Evolutionary conservation across 371 early-diverging fungal genomes (phyloP).

Genomic region (Lichtheimia ornata): DNA sequence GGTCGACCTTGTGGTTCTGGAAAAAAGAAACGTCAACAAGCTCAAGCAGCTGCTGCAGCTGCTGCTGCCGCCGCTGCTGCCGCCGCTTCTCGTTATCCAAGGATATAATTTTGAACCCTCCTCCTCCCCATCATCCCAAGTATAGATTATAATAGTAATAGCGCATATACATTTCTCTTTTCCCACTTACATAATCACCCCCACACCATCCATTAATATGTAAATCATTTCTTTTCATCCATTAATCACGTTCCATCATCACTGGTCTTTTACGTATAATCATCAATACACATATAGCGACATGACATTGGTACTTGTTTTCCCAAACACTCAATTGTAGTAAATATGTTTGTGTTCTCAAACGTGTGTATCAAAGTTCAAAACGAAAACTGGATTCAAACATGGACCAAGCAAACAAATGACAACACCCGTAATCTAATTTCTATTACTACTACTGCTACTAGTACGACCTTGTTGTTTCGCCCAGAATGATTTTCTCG

Average conservation of each 20-base stretch:
- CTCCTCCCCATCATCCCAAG: too few species aligned
- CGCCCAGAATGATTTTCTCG: background rate
- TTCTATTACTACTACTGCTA: background rate
- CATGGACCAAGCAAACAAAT: background rate
- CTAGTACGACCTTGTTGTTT: too few species aligned
- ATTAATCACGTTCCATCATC: too few species aligned
- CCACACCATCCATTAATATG: background rate
- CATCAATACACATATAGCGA: background rate
- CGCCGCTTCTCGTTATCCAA: background rate
- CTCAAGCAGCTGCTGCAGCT: background rate
- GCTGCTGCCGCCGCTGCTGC: slow-evolving; percentile 1
- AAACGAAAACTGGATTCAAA: background rate
- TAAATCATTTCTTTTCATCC: background rate
- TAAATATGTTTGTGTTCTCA: too few species aligned
- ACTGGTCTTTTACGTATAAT: too few species aligned
- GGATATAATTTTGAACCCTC: background rate
- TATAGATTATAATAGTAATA: background rate
- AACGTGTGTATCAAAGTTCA: too few species aligned
- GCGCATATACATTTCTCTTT: background rate
- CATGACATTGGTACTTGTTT: background rate
- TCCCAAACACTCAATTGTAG: background rate
- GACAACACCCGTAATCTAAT: background rate
- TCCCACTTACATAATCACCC: background rate
- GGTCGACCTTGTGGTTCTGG: slow-evolving; percentile 54
- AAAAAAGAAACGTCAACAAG: slow-evolving; percentile 24